Conservation (phyloP, 495 filamentous ascomycete species). For the Penicillium robsamsonii region DNA sequence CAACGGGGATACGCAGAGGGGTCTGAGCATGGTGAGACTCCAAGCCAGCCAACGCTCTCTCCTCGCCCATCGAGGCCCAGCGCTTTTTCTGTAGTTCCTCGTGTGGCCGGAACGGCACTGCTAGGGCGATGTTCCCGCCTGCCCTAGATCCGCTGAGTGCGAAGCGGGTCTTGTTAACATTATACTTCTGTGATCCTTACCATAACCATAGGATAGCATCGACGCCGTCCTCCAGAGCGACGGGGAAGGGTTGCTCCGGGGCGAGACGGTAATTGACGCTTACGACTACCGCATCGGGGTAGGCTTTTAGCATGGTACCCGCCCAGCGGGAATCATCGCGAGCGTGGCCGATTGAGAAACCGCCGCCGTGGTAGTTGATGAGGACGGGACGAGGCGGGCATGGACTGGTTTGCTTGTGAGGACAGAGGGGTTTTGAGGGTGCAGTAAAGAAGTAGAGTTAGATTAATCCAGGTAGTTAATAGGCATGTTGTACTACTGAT, state of each 20-base stretch:
- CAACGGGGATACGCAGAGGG: too few relatives aligned
- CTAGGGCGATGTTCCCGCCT: too few relatives aligned
- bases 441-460: constrained; percentile 25
- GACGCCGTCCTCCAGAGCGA: constrained; percentile 61
- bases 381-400: constrained; percentile 13
- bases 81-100: too few relatives aligned
- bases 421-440: not conserved
- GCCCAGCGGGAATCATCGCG: constrained; percentile 25
- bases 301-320: constrained; percentile 9
- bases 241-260: constrained; percentile 41
- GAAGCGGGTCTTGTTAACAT: constrained; percentile 51
- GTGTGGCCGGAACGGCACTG: too few relatives aligned
- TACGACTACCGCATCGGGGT: constrained; percentile 17
- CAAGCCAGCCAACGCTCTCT: too few relatives aligned
- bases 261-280: constrained; percentile 38
- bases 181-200: constrained; percentile 44
- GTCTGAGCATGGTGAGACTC: too few relatives aligned
- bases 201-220: constrained; percentile 56
- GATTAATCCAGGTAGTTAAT: constrained; percentile 9
- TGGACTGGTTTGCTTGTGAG: not conserved
- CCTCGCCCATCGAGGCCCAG: too few relatives aligned
- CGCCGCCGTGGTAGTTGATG: constrained; percentile 35
- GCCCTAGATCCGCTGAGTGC: too few relatives aligned
- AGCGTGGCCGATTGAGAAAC: constrained; percentile 38
- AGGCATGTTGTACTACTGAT: not conserved